Evolutionary conservation across 108 stramenopile genomes (phyloP), one percentile per base, ranked within the genome.

Genomic region (Discostella pseudostelligera): DNA sequence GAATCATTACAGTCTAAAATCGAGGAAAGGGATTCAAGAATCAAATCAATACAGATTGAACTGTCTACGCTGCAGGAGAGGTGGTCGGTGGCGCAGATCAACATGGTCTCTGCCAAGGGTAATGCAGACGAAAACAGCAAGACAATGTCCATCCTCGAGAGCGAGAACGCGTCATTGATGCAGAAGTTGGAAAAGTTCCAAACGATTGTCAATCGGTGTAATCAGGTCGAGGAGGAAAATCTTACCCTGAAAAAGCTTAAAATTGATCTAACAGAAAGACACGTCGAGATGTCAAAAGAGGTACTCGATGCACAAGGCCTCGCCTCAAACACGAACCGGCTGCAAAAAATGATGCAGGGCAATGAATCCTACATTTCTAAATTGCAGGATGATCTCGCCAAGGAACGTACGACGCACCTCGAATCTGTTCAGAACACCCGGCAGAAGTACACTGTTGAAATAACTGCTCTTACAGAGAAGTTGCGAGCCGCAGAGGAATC

Each of bases 291-390:
- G 58, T 48, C 45, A 28, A 58, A 59, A 29, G 67, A 77, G 39
- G 21, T 69, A 24, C 51, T 37, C 19, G 64, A 69, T 60, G 63
- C 68, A 25, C 48, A 65, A 47, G 58, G 59, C 25, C 42, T 62
- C 36, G 42, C 57, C 3, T 69, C 76, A 0, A 77, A 77, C 47
- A 40, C 62, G 12, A 48, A 49, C n/a, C 68, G 76, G 19, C 51
- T 69, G 39, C 56, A 69, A 32, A 77, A 77, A 48, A 60, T 49
- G 28, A 13, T 77, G 49, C 39, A 36, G 0, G 76, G 70, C 13
- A 77, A 56, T 22, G 76, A 77, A 57, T 46, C 48, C 17, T 77
- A 65, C 16, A 77, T 77, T 48, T 47, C 68, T 9, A 54, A 63
- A 2, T 47, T 77, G 17, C 76, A 77, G 26, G 65, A 55, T 26